A percentile compares a stretch with the other conserved stretches of the same genome.
Conservation (phyloP, 768 basidiomycete genomes). For the Antrodiella citrinella region DNA sequence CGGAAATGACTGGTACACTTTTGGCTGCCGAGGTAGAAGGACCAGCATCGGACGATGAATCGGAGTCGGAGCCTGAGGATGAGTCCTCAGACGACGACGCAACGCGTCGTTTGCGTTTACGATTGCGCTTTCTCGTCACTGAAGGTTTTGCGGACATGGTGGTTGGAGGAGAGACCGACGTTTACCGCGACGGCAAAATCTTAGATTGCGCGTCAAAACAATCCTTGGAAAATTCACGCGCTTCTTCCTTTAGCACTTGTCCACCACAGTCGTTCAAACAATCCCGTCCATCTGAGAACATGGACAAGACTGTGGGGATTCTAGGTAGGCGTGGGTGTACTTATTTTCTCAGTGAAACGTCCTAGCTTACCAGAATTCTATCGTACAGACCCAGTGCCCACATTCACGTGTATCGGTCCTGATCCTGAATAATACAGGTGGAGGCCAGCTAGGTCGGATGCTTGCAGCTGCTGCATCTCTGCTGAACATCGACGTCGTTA, state of each 20-base stretch:
- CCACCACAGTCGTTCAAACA: too few species aligned
- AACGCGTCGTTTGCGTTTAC: constrained; percentile 27
- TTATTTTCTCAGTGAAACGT: background rate
- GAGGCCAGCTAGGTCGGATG: constrained; percentile 98
- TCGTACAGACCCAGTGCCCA: background rate
- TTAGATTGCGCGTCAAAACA: too few species aligned
- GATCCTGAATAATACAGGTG: constrained; percentile 45
- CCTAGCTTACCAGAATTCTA: background rate
- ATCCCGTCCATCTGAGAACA: too few species aligned
- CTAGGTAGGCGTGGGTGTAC: constrained; percentile 30
- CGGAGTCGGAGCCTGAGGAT: constrained; percentile 17
- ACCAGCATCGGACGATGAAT: constrained; percentile 8
- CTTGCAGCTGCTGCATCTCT: constrained; percentile 83
- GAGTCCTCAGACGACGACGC: constrained; percentile 23
- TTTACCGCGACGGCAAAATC: too few species aligned
- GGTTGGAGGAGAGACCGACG: background rate
- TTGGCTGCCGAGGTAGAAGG: constrained; percentile 1
- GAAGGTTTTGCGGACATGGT: constrained; percentile 15
- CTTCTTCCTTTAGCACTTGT: too few species aligned
- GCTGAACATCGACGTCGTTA: constrained; percentile 72
- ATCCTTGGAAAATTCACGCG: too few species aligned
- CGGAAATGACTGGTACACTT: constrained; percentile 1
- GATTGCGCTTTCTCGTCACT: constrained; percentile 21
- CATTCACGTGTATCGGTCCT: background rate
- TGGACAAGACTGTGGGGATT: constrained; percentile 27